Base-by-base conservation (phyloP, 768 basidiomycete genomes). In the Strobilomyces echinocephalus region DNA sequence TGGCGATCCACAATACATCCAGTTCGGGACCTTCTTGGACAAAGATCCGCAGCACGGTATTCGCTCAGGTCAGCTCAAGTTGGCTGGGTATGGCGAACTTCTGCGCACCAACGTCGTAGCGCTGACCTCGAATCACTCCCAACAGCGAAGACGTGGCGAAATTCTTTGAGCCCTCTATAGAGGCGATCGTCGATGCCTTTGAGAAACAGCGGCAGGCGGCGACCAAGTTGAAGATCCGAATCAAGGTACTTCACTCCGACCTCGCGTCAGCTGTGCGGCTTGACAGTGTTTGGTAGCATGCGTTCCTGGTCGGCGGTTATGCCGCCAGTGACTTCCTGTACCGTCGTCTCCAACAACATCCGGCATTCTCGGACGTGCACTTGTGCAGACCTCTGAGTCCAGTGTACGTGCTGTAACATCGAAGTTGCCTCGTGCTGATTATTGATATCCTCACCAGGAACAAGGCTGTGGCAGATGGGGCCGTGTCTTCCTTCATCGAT, bases 301-400 rank as follows among this genome's bases (percentile, higher is more conserved):
- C 77, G n/a, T 73, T 78, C 40, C 71, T 84, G 1, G 77, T 81
- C 3, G 79, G 79, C 1, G 78, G 78, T 0, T 80, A 79, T 56
- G 73, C 74, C 1, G 74, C 76, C 7, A 79, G 71, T 48, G 73
- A 75, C 41, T 79, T 71, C 67, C 61, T 81, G 15, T 78, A 73
- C 44, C 54, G 60, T 9, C 63, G 69, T 39, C 72, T 83, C 14
- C 72, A 73, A 18, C 58, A 63, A 16, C 60, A 66, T 2, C 26
- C 50, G 10, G 28, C 36, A 24, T 52, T 52, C 31, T 52, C 36
- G 35, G 35, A 52, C 4, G 50, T 79, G 8, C 66, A 68, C 14
- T 60, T 82, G 8, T 70, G 72, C 41, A 70, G 79, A 10, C 80
- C 80, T 3, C 73, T 77, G 48, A 73, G 70, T 33, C 74, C 78